Evolutionary conservation across 2,329 filamentous ascomycete species (phyloP), one percentile per base, ranked within the genome.

Genomic region (Fusarium pilosicola): DNA sequence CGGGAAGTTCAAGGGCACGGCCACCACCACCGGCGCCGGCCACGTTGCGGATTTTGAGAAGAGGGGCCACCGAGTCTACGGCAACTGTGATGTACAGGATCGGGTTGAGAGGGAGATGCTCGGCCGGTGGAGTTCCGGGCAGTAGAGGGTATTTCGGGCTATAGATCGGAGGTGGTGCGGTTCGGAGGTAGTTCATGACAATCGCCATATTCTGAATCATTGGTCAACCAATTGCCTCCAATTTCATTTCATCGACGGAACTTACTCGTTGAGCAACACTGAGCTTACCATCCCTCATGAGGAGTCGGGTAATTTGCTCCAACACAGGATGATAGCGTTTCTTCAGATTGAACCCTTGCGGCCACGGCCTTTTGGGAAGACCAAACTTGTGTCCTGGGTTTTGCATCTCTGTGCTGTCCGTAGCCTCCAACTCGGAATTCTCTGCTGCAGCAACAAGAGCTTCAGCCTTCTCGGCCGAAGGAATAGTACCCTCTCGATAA

Each of bases 251-350:
- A 9, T 24, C 18, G 12, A 49, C 14, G 30, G 13, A 80, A 80
- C 89, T 67, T 87, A 97, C 95, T 85, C 91, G 91, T 83, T 99
- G 94, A n/a, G 96, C 96, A 81, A 90, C 88, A 79, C 92, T 93
- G 81, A 97, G 90, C 86, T 98, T 97, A 77, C 96, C 96, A 83
- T 98, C 90, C 77, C 88, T 87, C 96, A 98, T 99, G 73, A 99
- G 84, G 76, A 97, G 87, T 81, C 95, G 95, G 24, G 95, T 97
- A 77, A 98, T 88, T 85, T 98, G 96, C 74, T 92, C 87, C 54
- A 98, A 86, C 13, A 98, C 88, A 4, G 94, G 90, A 80, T 98
- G 93, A 80, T 98, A 97, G 78, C 96, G 90, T 80, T 94, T 87
- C 83, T 95, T 93, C 77, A 96, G 84, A 83, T 83, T 94, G 88